Conservation (phyloP, 2,329 filamentous ascomycete species). For the Colletotrichum sp. region DNA sequence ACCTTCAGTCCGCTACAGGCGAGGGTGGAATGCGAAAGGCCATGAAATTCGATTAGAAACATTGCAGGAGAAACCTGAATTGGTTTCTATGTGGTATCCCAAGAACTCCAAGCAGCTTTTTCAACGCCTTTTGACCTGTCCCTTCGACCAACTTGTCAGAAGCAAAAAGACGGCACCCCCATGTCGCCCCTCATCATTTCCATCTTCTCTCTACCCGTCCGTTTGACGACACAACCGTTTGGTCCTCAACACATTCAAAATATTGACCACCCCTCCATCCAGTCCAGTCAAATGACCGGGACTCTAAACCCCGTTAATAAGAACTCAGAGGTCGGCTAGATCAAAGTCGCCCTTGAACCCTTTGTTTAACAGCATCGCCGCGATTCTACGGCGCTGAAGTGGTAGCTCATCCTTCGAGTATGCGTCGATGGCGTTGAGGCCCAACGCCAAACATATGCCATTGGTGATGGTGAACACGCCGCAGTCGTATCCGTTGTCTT, state of each 20-base stretch:
- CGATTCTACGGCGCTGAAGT: conserved; percentile 65
- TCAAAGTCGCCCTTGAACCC: conserved; percentile 68
- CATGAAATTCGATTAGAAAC: background rate
- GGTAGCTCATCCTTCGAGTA: conserved; percentile 62
- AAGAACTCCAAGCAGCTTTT: background rate
- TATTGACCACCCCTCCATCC: background rate
- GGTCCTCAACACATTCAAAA: background rate
- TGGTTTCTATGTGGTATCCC: background rate
- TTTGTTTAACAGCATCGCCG: conserved; percentile 69
- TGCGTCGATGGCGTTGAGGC: conserved; percentile 52
- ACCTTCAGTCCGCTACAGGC: background rate
- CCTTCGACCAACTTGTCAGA: background rate
- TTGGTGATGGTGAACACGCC: conserved; percentile 81
- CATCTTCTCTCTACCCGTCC: background rate
- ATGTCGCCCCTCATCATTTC: background rate
- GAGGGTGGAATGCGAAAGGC: background rate
- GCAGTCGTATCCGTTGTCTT: conserved; percentile 75
- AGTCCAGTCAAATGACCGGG: background rate
- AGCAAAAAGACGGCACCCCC: background rate
- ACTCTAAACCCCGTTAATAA: background rate
- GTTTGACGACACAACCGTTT: background rate
- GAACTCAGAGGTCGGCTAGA: conserved; percentile 40
- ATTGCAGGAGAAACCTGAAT: background rate
- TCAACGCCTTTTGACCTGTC: background rate
- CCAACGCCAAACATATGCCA: conserved; percentile 65